Evolutionary conservation across 345 rosid species (phyloP).

Genomic region (Dipteronia sinensis): DNA sequence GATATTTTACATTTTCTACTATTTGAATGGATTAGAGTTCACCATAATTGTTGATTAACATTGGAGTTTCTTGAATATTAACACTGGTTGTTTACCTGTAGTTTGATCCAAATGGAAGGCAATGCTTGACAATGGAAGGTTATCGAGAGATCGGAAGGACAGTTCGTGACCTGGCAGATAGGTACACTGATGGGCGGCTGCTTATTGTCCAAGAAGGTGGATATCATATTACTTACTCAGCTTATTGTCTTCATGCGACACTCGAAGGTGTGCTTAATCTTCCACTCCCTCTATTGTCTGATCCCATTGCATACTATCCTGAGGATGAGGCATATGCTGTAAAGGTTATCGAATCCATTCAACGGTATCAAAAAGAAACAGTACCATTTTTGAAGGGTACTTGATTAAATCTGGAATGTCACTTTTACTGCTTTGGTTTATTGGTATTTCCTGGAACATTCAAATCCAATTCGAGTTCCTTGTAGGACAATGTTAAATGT

Average conservation of each 20-base stretch:
- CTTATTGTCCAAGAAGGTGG: constrained; percentile 95
- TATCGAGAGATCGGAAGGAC: constrained; percentile 67
- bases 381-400: constrained; percentile 51
- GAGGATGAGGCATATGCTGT: constrained; percentile 69
- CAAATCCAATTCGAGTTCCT: not conserved
- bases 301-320: constrained; percentile 71
- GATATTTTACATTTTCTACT: not conserved
- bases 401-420: constrained; percentile 18
- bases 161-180: constrained; percentile 47
- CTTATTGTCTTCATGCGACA: constrained; percentile 86
- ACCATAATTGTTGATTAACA: not conserved
- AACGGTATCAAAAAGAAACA: constrained; percentile 38
- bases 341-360: constrained; percentile 55
- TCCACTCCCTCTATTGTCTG: constrained; percentile 48
- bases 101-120: constrained; percentile 96
- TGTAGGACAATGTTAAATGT: not conserved
- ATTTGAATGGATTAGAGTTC: not conserved
- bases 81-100: constrained; percentile 26
- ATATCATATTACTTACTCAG: constrained; percentile 83
- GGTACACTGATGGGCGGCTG: constrained; percentile 56
- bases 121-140: constrained; percentile 80
- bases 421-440: not conserved
- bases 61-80: constrained; percentile 1
- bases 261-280: constrained; percentile 83
- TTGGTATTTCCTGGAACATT: not conserved